Evolutionary conservation across 2,329 filamentous ascomycete species (phyloP), one percentile per base, ranked within the genome.

Genomic region (Epichloe glyceriae): DNA sequence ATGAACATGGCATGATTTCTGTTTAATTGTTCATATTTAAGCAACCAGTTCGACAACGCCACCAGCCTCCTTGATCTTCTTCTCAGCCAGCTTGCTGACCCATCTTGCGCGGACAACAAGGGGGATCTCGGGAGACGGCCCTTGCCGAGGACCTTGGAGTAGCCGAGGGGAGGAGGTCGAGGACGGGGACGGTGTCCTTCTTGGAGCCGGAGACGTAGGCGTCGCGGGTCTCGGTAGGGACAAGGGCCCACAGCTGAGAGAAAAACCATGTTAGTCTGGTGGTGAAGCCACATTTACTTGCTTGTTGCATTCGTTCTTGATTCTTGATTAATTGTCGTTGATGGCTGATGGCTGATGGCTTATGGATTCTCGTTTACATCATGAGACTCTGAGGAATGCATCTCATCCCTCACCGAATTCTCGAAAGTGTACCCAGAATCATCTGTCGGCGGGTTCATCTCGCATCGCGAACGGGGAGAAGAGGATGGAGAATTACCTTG

Each of bases 131-230:
- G 93, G 66, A 97, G 79, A 69, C 91, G 85, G 74, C 93, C 93
- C 84, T 98, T 98, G 72, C 93, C 94, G 70, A 98, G 86, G 62
- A 98, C 83, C 80, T 98, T 98, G 70, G 89, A 87, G 84, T 97
- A 98, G 64, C 94, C 93, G 73, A 95, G 85, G 65, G 80, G 59
- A 97, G 85, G 72, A 98, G 88, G 78, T 98, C 91, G 78, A 98
- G 84, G 69, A 98, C 93, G 70, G 93, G 93, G 58, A 91, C 89
- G 71, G 87, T 95, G 73, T 95, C 88, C 71, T 82, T 83, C 76
- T 88, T 88, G 61, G 72, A 69, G 72, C 86, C 82, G 66, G 74
- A 73, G 67, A 96, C 72, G 82, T 97, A 97, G 73, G 88, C 83
- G 47, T 95, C 89, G 67, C 94, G 91, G 72, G 88, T 83, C 77